These are phyloP conservation scores for Bremia lactucae DNA, from an alignment of 352 stramenopile genomes.

Conservation along the genomic window DNA sequence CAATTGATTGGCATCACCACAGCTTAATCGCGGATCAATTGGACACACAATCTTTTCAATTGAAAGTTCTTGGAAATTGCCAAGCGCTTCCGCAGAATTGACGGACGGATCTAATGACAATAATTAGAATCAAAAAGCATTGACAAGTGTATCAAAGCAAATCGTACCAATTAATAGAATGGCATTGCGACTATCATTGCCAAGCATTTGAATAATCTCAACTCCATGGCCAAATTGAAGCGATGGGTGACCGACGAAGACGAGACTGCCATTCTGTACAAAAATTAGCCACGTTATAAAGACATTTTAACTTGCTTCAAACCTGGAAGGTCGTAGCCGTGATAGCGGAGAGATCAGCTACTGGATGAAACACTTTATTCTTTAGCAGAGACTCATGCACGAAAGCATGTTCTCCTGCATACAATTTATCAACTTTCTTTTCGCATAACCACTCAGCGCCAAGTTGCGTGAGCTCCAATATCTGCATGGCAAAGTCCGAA, in stretches of 20 bases:
- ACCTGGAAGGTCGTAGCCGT: slow-evolving; percentile 53
- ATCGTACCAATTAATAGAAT: slow-evolving; percentile 58
- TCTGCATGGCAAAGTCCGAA: slow-evolving; percentile 33
- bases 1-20: slow-evolving; percentile 79
- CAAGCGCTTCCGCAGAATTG: slow-evolving; percentile 38
- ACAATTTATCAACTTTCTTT: slow-evolving; percentile 75
- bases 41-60: slow-evolving; percentile 73
- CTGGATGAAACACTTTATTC: slow-evolving; percentile 37
- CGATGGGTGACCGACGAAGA: slow-evolving; percentile 65
- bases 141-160: background rate
- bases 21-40: slow-evolving; percentile 72
- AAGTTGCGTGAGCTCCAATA: slow-evolving; percentile 42
- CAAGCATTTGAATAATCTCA: slow-evolving; percentile 48
- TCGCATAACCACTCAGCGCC: slow-evolving; percentile 77
- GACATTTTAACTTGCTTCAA: background rate
- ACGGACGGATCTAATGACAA: slow-evolving; percentile 39
- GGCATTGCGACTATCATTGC: slow-evolving; percentile 48
- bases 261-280: slow-evolving; percentile 47
- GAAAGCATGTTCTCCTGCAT: slow-evolving; percentile 60
- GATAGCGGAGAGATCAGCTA: slow-evolving; percentile 29
- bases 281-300: background rate
- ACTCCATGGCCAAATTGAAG: slow-evolving; percentile 45
- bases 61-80: slow-evolving; percentile 39
- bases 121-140: background rate
- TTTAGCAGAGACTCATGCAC: slow-evolving; percentile 44